Base-by-base conservation (phyloP, 768 basidiomycete genomes). In the Tulasnella calospora region DNA sequence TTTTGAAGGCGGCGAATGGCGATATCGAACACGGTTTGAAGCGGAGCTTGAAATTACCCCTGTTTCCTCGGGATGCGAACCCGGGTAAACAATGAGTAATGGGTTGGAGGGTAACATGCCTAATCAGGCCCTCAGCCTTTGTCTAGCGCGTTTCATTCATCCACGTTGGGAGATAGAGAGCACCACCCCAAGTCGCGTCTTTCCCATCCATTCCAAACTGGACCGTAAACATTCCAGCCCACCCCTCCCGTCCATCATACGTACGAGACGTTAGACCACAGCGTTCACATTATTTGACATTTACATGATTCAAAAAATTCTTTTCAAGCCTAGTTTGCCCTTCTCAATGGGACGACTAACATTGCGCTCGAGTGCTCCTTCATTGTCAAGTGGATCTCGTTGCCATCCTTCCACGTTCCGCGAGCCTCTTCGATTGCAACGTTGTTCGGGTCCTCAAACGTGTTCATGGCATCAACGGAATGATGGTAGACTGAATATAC, bases 401-500 rank as follows among this genome's bases (percentile, higher is more conserved):
- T 35, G 61, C 3, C 33, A 67, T 86, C 87, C 13, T 78, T 78
- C 83, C 86, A 87, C 40, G 80, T 80, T 40, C 82, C 84, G 38
- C 80, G 81, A 46, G 80, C 83, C 46, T 83, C 85, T 81, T 83
- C 84, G 70, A 88, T 85, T 71, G 82, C 85, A 79, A 88, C 88
- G 57, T 81, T 81, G 23, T 81, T 79, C 27, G 75, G 77, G 27
- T 79, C 27, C 41, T 71, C 79, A 38, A 79, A 79, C 23, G 55
- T 67, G 75, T 79, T 79, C 67, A 35, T 13, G 38, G 72, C 79
- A 17, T 46, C 74, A 47, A 76, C 30, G 5, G 61, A 35, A 35
- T 10, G 36, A 38, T 76, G 75, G 30, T 76, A 76, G 33, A 76
- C 35, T 6, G 33, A 46, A 30, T 76, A 57, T 17, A 40, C 30